Evolutionary conservation across 495 filamentous ascomycete genomes (phyloP), one percentile per base, ranked within the genome.

Genomic region (Pseudotulostoma volvatum): DNA sequence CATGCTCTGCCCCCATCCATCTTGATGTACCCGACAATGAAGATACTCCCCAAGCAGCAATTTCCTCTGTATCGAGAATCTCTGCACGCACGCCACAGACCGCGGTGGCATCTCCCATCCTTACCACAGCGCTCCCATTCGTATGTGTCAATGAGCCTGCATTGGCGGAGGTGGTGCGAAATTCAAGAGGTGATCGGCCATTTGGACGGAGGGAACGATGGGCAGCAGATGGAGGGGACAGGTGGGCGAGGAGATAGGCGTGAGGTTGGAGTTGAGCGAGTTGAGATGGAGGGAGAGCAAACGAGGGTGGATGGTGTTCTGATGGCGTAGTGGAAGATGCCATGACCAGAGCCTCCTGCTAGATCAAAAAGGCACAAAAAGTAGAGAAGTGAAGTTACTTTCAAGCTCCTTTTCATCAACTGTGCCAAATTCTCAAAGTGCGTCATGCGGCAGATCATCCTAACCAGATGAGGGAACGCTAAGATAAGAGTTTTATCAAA

Each of bases 21-120:
- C 5, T 28, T 28, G 23, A 28, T 5, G 23, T 33, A 7, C 43
- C n/a, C 4, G 40, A 31, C 0, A 55, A 41, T 3, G 60, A 55
- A 11, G 52, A 60, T 4, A 61, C 60, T 21, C 71, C 71, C 60
- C 70, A 79, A 33, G 75, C 70, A 19, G 81, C 70, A 32, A 88
- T 78, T 44, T 77, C 66, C 7, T 66, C 59, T 7, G 76, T 81
- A 34, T 71, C 67, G n/a, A 96, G 58, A 13, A 93, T 73, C 59
- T 96, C 90, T 14, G 69, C 87, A 15, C 86, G 73, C 16, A 96
- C 74, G 33, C 90, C 90, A 56, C 85, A 93, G 14, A 97, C 83
- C 4, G 85, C 83, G 0, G 84, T 81, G 5, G 86, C 95, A 54
- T 95, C 84, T 30, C 92, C 90, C 18, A 74, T 59, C 20, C 92